Conservation (phyloP, 768 basidiomycete species). For the Clathrus columnatus region DNA sequence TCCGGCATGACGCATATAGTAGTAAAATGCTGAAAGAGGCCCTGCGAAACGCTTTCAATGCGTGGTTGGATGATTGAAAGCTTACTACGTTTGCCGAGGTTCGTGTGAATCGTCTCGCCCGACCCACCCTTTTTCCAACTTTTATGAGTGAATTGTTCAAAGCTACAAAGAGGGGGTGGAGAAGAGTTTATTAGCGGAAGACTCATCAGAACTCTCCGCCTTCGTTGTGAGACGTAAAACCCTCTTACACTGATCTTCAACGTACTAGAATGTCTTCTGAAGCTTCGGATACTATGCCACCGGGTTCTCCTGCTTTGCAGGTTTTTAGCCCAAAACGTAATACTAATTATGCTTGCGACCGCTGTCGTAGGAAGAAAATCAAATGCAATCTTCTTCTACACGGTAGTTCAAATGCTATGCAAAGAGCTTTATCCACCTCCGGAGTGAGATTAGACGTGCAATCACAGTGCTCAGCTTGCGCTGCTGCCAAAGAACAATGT, state of each 20-base stretch:
- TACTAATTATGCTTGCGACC: neutral
- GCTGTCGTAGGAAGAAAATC: neutral
- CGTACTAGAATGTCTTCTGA: too few species aligned
- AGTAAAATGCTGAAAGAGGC: neutral
- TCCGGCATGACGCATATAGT: neutral
- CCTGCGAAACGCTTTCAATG: neutral
- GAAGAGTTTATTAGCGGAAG: neutral
- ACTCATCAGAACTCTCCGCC: too few species aligned
- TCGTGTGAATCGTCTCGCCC: neutral
- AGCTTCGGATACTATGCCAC: too few species aligned
- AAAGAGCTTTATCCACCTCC: too few species aligned
- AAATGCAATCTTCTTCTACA: neutral
- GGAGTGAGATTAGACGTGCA: constrained; percentile 10
- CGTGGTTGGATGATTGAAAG: neutral
- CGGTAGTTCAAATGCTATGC: neutral
- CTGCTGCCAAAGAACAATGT: neutral
- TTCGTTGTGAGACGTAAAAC: too few species aligned
- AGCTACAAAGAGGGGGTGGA: neutral
- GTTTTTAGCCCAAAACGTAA: neutral
- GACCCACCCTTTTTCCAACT: neutral
- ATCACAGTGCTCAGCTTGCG: neutral
- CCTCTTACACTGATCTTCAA: too few species aligned
- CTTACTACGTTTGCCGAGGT: neutral
- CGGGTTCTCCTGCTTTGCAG: neutral
- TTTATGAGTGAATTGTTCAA: neutral